Base-by-base conservation (phyloP, 2,329 filamentous ascomycete genomes). In the Apiospora hydei region DNA sequence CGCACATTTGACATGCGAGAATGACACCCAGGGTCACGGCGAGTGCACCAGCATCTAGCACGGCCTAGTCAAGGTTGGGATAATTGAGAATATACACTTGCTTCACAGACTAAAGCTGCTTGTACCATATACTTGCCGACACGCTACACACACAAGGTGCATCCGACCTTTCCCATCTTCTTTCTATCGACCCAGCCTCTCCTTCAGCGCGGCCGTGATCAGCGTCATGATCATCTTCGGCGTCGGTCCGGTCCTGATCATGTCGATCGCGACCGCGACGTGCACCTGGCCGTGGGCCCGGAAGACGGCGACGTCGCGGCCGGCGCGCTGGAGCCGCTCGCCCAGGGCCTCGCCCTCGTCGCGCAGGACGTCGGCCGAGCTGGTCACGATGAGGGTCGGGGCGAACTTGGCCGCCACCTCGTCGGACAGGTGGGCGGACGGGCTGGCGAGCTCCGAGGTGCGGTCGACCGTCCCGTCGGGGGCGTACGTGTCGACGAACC, bases 311-410 rank as follows among this genome's bases (percentile, higher is more conserved):
- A 61, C 53, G 30, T 61, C 53, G 53, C 53, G 53, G 7, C 53
- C 53, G 16, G 53, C 53, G 14, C 16, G 30, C 53, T 61, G 53
- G 30, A 61, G 53, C 53, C 53, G 53, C 53, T 61, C 53, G 16
- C 53, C 53, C 16, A 61, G 18, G 6, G 53, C 30, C 53, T 61
- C 30, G 30, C 16, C 53, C 53, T 61, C 53, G 53, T 61, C 53
- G 26, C 53, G 53, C 30, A 61, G 53, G 16, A 61, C 16, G 30
- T 61, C 53, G 16, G 16, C 53, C 16, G 53, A 38, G 26, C 26
- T 38, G 16, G 53, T 61, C 30, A 61, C 53, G 53, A 61, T 61
- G 53, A 61, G 53, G 26, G 53, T 38, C 53, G 53, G 53, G 1
- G 53, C 53, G 53, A 61, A 61, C 26, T 21, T 16, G 16, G 13